phyloP scores from a whole-genome alignment of 257 asterid species.

The Ophiorrhiza pumila region DNA sequence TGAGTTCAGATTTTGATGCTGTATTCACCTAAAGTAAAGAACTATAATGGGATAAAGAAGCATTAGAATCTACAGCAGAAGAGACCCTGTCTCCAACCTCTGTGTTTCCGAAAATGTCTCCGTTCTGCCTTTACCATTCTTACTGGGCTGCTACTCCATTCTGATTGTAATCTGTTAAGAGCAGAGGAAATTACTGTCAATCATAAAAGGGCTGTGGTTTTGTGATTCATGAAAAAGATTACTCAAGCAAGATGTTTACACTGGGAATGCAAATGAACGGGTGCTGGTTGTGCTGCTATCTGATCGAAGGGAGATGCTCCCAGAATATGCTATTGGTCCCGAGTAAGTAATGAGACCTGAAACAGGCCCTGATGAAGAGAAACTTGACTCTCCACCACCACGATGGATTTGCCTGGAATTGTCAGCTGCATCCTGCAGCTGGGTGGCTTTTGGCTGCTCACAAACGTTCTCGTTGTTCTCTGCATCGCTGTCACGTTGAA shows the following conservation, averaged over 20 bases:
- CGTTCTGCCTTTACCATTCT: conserved; percentile 78
- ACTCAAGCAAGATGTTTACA: conserved; percentile 45
- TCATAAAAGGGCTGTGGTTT: neutral
- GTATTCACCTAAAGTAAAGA: conserved; percentile 42
- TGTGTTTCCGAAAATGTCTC: conserved; percentile 53
- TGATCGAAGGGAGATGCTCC: conserved; percentile 80
- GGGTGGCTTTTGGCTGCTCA: conserved; percentile 19
- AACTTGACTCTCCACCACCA: conserved; percentile 73
- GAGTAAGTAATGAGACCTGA: conserved; percentile 53
- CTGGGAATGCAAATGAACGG: conserved; percentile 88
- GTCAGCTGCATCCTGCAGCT: conserved; percentile 10
- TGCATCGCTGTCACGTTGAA: conserved; percentile 18
- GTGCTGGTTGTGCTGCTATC: conserved; percentile 86
- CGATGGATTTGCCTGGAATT: conserved; percentile 27
- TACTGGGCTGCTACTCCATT: conserved; percentile 97
- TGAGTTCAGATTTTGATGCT: conserved; percentile 14
- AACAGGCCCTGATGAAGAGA: conserved; percentile 47
- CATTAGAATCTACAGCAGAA: conserved; percentile 81
- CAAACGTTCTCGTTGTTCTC: conserved; percentile 17
- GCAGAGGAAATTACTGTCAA: neutral
- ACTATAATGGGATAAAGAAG: conserved; percentile 19
- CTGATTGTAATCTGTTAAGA: conserved; percentile 62
- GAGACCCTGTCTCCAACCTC: conserved; percentile 74
- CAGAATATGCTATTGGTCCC: conserved; percentile 62
- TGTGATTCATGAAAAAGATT: neutral